Base-by-base conservation (phyloP, 371 early-diverging fungal genomes). In the Mortierella sp. region DNA sequence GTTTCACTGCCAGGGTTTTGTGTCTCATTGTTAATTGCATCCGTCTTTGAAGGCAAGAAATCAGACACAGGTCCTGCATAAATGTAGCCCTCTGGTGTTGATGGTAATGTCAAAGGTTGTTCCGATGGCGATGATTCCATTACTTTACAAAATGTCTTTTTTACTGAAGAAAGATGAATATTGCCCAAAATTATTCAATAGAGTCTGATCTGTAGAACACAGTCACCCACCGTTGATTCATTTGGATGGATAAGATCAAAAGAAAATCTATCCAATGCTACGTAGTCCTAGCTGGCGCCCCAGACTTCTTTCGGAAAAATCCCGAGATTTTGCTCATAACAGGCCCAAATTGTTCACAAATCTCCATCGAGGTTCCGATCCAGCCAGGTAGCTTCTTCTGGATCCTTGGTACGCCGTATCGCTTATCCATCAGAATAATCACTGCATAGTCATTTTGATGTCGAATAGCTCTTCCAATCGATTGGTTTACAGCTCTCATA, bases 401-500 rank as follows among this genome's bases (percentile, higher is more conserved):
- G 32, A 89, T 91, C 7, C 86, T 80, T 3, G 84, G 66, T 0
- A 84, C 83, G 7, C 78, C 72, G 69, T 92, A 95, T 40, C 96
- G 85, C 26, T 84, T 75, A 72, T 96, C 96, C 31, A 94, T 65
- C 60, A 96, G 60, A 13, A 95, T 75, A 53, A 96, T 89, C 2
- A 86, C 86, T 0, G 95, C 95, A 72, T 89, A 96, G 80, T 99
- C 98, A 51, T 90, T 83, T 56, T 85, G 87, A 83, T 98, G 96
- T 35, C 99, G 88, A 64, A 98, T 93, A 4, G 97, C 97, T 61
- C 99, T 88, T 37, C 97, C 98, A 58, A 97, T 96, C 2, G 98
- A 93, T 82, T 99, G 99, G 84, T 99, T 99, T 0, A 99, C 96
- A 5, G 95, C 93, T 32, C 94, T 91, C 97, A 99, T 97, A 84